phyloP scores from a whole-genome alignment of 352 stramenopile genomes.

The Elongisporangium undulatum region DNA sequence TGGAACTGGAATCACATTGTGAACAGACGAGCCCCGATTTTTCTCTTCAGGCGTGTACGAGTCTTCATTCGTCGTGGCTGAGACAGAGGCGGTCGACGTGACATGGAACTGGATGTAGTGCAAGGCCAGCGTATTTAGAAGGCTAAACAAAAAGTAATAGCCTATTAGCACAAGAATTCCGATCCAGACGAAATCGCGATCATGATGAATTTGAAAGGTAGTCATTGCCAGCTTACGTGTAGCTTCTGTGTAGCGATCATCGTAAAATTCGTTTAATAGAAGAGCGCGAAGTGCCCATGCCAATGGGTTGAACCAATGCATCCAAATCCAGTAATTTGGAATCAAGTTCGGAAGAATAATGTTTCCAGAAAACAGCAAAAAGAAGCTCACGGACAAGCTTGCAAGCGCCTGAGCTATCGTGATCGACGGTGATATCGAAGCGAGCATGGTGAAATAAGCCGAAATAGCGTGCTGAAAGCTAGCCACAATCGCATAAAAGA shows the following conservation, averaged over 20 bases:
- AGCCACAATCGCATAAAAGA: slow-evolving; percentile 57
- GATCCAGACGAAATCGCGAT: slow-evolving; percentile 26
- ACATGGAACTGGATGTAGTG: slow-evolving; percentile 32
- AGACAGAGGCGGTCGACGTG: slow-evolving; percentile 6
- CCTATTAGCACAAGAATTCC: slow-evolving; percentile 24
- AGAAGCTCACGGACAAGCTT: slow-evolving; percentile 29
- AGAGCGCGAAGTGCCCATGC: slow-evolving; percentile 29
- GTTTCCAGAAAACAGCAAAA: slow-evolving; percentile 39
- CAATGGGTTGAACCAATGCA: slow-evolving; percentile 45
- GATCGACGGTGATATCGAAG: slow-evolving; percentile 24
- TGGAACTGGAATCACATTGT: slow-evolving; percentile 1
- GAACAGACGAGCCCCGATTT: background rate
- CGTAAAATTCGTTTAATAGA: slow-evolving; percentile 29
- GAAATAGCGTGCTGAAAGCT: slow-evolving; percentile 50
- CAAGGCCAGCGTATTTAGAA: slow-evolving; percentile 29
- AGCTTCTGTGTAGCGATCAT: slow-evolving; percentile 5
- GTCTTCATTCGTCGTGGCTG: background rate
- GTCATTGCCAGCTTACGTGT: slow-evolving; percentile 4
- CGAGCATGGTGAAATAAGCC: slow-evolving; percentile 33
- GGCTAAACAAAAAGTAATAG: slow-evolving; percentile 42
- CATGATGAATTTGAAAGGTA: slow-evolving; percentile 11
- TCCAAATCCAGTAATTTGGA: slow-evolving; percentile 37
- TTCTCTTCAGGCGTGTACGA: slow-evolving; percentile 6
- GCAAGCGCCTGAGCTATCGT: slow-evolving; percentile 24
- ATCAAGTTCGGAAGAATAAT: slow-evolving; percentile 38